Percentiles rank a stretch among this genome's conserved stretches.
Conservation (phyloP, 805 yeast species). For the Pichia nakasei region DNA sequence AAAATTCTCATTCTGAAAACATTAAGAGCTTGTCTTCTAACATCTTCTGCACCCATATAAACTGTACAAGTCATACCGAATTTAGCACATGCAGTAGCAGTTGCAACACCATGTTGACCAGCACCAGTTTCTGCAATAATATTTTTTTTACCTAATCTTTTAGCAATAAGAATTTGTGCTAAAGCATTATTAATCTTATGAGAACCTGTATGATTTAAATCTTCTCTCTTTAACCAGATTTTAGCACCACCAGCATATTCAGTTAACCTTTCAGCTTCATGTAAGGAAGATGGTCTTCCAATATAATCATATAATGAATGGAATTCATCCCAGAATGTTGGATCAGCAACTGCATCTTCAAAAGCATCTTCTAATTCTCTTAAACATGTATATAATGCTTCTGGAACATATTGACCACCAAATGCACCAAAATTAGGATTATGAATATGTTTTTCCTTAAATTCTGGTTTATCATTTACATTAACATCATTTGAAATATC, state of each 20-base stretch:
- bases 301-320: conserved; percentile 77
- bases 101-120: conserved; percentile 90
- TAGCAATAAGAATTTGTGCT: conserved; percentile 75
- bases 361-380: conserved; percentile 84
- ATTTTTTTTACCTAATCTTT: conserved; percentile 65
- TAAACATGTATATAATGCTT: conserved; percentile 85
- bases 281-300: conserved; percentile 93
- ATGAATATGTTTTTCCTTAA: conserved; percentile 56
- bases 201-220: conserved; percentile 82
- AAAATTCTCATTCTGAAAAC: conserved; percentile 95
- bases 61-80: conserved; percentile 91
- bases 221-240: conserved; percentile 98
- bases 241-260: conserved; percentile 91
- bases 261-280: conserved; percentile 81
- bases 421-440: conserved; percentile 84
- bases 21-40: conserved; percentile 94
- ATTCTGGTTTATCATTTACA: conserved; percentile 19
- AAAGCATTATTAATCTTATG: conserved; percentile 81
- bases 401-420: conserved; percentile 99
- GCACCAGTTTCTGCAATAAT: conserved; percentile 90
- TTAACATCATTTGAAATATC: conserved; percentile 12
- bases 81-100: conserved; percentile 87
- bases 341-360: conserved; percentile 82
- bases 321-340: conserved; percentile 89
- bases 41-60: conserved; percentile 99